Base-by-base conservation (phyloP, 495 filamentous ascomycete species). In the Aspergillus carlsbadensis region DNA sequence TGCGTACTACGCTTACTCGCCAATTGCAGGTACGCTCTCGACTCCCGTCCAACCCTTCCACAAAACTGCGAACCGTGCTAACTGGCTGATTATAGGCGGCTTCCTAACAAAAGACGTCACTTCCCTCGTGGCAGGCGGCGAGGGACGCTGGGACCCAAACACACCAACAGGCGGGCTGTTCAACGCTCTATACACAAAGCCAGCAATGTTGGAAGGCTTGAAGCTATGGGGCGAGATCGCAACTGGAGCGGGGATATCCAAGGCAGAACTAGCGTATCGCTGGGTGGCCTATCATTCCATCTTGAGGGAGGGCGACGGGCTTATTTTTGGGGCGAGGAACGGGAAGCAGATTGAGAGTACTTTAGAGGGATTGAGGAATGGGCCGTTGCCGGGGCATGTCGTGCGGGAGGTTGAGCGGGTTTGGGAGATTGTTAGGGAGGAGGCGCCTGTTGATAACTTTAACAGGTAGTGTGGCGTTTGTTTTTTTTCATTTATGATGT, bases 271-370 rank as follows among this genome's bases (percentile, higher is more conserved):
- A 29, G 80, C 79, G 13, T 77, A 81, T 61, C 68, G 83, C 11
- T 86, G 83, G 84, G 63, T 83, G 5, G 65, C 71, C 17, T 81
- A 79, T 58, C 72, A 87, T 56, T 81, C 78, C 5, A 62, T 59
- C 13, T 60, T 87, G 36, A 74, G 69, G 0, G 70, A 63, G 22
- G 81, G 78, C 0, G 84, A 88, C 69, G 81, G 65, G 0, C 50
- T 85, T 5, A 71, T 86, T 17, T 21, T 84, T 34, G 84, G 83
- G 0, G 76, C 79, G 0, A 78, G 72, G 39, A 75, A 57, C 34
- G n/a, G 59, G 1, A 45, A 62, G 35, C 84, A 86, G 61, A 42
- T 87, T 13, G 62, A 74, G 24, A 62, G 82, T 63, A 86, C 80
- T 0, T 57, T 85, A 22, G 61, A 56, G 21, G 61, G 64, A 5